Percentiles rank a stretch among this genome's conserved stretches.
These are phyloP conservation scores for Handroanthus guayacan DNA, from an alignment of 257 asterid species.

Conservation along the genomic window DNA sequence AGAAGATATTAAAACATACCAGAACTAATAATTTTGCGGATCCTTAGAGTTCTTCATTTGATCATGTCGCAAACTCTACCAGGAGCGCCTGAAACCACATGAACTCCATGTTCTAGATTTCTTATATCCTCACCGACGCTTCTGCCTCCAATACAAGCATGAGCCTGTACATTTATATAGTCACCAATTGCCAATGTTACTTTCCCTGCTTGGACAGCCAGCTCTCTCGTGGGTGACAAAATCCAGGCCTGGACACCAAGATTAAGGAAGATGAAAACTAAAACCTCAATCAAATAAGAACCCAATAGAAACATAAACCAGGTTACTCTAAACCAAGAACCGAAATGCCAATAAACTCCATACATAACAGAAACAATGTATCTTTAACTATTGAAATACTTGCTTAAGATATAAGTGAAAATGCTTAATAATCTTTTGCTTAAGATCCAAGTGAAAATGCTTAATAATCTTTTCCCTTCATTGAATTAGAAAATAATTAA, in stretches of 20 bases:
- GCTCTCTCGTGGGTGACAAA: slow-evolving; percentile 93
- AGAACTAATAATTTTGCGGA: slow-evolving; percentile 77
- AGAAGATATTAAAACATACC: slow-evolving; percentile 52
- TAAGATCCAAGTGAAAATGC: no score
- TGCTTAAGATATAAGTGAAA: no score
- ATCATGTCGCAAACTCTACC: slow-evolving; percentile 99
- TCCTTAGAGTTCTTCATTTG: slow-evolving; percentile 88
- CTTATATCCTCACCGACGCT: slow-evolving; percentile 95
- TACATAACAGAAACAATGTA: not conserved
- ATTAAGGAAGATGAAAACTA: not conserved
- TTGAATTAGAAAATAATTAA: no score
- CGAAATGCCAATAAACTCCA: not conserved
- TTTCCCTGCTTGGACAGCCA: slow-evolving; percentile 94
- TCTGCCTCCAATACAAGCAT: slow-evolving; percentile 98
- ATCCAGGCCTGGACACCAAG: slow-evolving; percentile 93
- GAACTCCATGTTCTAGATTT: slow-evolving; percentile 94
- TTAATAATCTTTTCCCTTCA: no score
- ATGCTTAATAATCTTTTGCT: no score
- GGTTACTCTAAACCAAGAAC: not conserved
- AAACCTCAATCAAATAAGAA: slow-evolving; percentile 12
- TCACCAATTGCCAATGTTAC: slow-evolving; percentile 92
- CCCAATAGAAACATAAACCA: not conserved
- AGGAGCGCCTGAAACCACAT: slow-evolving; percentile 98
- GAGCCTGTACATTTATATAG: slow-evolving; percentile 85
- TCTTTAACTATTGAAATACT: no score